phyloP scores from a whole-genome alignment of 2,329 filamentous ascomycete species.

The Pseudocercospora macadamiae region DNA sequence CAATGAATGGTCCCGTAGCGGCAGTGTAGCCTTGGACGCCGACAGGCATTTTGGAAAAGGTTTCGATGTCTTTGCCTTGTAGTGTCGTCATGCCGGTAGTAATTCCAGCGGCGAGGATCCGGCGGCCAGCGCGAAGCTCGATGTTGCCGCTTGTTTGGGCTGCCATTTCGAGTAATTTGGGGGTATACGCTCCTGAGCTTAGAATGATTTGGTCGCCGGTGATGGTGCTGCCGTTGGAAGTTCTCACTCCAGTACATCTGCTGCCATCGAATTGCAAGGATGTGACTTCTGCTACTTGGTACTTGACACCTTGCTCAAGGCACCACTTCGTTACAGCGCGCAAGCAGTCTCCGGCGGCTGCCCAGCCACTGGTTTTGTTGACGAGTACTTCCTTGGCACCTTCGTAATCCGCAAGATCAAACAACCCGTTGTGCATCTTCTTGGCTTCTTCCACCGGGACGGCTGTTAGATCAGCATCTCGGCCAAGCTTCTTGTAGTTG shows the following conservation, averaged over 20 bases:
- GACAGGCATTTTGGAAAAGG: conserved; percentile 48
- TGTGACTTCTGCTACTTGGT: conserved; percentile 57
- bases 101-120: conserved; percentile 61
- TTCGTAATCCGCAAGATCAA: conserved; percentile 62
- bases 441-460: conserved; percentile 58
- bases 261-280: conserved; percentile 52
- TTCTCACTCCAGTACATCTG: conserved; percentile 48
- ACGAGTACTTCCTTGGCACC: conserved; percentile 63
- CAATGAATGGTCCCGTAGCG: conserved; percentile 92
- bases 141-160: conserved; percentile 50
- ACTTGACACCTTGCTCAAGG: conserved; percentile 61
- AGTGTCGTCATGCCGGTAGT: conserved; percentile 53
- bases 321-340: conserved; percentile 57
- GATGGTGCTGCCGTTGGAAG: conserved; percentile 38
- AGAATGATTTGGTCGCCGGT: conserved; percentile 43
- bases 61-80: conserved; percentile 39
- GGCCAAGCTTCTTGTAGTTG: conserved; percentile 55
- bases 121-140: conserved; percentile 56
- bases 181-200: conserved; percentile 48
- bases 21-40: conserved; percentile 55
- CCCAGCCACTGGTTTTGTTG: conserved; percentile 66
- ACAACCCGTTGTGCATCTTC: conserved; percentile 60
- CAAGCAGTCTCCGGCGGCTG: conserved; percentile 62
- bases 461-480: conserved; percentile 50
- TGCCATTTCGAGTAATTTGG: conserved; percentile 52